These are phyloP conservation scores for Fusarium domesticum DNA, from an alignment of 2,329 filamentous ascomycete species.

Conservation along the genomic window DNA sequence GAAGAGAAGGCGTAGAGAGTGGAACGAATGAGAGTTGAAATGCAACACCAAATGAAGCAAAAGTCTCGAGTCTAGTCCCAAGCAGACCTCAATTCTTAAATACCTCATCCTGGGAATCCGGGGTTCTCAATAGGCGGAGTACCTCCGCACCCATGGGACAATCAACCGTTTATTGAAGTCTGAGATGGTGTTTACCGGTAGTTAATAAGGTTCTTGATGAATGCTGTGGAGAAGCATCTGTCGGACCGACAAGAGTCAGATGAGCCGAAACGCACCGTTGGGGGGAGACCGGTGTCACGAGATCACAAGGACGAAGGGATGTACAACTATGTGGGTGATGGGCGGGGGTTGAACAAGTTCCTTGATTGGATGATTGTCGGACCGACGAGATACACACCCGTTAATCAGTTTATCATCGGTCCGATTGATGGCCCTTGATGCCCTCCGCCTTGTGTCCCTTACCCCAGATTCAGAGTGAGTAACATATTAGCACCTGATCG, in stretches of 20 bases:
- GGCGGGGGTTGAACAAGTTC: neutral
- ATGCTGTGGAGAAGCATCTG: neutral
- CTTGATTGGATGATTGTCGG: constrained; percentile 14
- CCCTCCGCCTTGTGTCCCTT: neutral
- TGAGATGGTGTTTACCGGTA: neutral
- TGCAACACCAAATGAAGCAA: too few relatives aligned
- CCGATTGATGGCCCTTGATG: constrained; percentile 6
- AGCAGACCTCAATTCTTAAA: neutral
- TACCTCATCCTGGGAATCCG: neutral
- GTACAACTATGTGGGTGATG: constrained; percentile 2
- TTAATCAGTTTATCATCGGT: constrained; percentile 16
- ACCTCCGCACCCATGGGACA: neutral
- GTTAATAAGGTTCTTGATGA: neutral
- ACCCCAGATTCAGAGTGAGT: too few relatives aligned
- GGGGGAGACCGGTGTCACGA: too few relatives aligned
- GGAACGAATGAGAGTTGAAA: too few relatives aligned
- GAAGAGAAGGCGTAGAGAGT: neutral
- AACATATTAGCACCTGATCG: too few relatives aligned
- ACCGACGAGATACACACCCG: neutral
- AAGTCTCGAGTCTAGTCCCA: too few relatives aligned
- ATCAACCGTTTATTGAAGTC: neutral
- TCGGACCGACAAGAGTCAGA: neutral
- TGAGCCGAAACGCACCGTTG: too few relatives aligned
- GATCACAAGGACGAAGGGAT: too few relatives aligned
- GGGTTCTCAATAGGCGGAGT: neutral